phyloP scores from a whole-genome alignment of 768 basidiomycete species.

The Macrolepiota fuliginosa region DNA sequence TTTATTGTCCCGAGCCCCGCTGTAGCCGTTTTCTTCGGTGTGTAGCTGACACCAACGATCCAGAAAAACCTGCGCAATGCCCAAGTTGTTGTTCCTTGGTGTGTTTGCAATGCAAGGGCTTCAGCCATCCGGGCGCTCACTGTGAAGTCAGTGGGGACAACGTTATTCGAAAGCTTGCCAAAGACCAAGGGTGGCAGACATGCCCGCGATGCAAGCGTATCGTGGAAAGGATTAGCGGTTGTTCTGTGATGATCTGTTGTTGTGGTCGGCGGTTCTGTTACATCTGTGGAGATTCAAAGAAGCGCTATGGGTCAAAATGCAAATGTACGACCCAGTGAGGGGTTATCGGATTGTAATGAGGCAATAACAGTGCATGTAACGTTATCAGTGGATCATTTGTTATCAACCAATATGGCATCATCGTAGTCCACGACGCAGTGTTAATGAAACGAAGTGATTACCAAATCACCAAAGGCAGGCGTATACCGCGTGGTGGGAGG shows the following conservation, averaged over 20 bases:
- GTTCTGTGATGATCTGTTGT: conserved; percentile 66
- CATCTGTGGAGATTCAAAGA: conserved; percentile 60
- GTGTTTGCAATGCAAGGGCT: conserved; percentile 11
- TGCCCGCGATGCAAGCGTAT: conserved; percentile 56
- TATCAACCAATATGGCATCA: neutral
- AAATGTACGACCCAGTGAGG: too few species aligned
- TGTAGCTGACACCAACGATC: neutral
- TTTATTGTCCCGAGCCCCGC: conserved; percentile 11
- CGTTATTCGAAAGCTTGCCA: conserved; percentile 39
- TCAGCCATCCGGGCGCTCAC: conserved; percentile 10
- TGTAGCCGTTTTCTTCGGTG: conserved; percentile 10
- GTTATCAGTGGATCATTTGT: too few species aligned
- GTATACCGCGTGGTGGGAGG: neutral
- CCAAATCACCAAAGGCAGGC: neutral
- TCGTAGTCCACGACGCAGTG: neutral
- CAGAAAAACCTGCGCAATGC: neutral
- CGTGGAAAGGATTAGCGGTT: conserved; percentile 54
- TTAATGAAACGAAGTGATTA: too few species aligned
- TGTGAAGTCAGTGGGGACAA: conserved; percentile 10
- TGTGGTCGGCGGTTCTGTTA: conserved; percentile 64
- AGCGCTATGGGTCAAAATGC: conserved; percentile 19
- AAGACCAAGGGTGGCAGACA: conserved; percentile 51
- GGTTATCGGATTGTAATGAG: neutral
- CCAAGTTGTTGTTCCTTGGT: neutral
- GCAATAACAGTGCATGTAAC: neutral